Conservation (phyloP, 768 basidiomycete genomes). For the Hemileccinum rubropunctum region DNA sequence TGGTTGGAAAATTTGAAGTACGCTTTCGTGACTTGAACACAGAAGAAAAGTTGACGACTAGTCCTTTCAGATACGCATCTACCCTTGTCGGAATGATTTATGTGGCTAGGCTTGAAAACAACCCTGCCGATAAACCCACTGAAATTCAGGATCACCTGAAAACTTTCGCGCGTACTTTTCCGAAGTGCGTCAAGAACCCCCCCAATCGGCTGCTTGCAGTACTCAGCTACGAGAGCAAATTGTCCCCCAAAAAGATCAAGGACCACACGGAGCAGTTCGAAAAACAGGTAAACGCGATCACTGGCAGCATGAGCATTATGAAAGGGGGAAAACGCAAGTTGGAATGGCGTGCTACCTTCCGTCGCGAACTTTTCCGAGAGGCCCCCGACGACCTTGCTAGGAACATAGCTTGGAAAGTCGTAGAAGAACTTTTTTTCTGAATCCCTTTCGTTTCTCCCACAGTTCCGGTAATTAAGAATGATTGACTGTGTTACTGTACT, state of each 20-base stretch:
- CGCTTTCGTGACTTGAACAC: neutral
- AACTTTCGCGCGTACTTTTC: slow-evolving; percentile 6
- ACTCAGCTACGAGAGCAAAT: neutral
- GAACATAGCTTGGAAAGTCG: slow-evolving; percentile 10
- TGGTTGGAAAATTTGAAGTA: slow-evolving; percentile 13
- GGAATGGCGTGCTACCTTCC: neutral
- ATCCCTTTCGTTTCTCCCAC: no score
- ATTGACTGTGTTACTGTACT: neutral
- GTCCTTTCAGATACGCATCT: slow-evolving; percentile 4
- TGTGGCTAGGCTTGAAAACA: slow-evolving; percentile 10
- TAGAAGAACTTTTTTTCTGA: slow-evolving; percentile 6
- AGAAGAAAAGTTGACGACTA: no score
- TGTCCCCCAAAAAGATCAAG: fast-evolving
- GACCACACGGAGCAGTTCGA: neutral
- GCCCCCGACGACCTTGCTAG: neutral
- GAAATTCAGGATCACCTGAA: slow-evolving; percentile 1
- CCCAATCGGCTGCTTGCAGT: slow-evolving; percentile 4
- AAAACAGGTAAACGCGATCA: no score
- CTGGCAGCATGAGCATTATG: no score
- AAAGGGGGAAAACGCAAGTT: neutral
- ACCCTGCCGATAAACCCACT: neutral
- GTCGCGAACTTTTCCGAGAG: neutral
- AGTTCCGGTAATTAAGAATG: no score
- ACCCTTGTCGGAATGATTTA: slow-evolving; percentile 14
- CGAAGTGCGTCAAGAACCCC: neutral